Conservation (phyloP, 2,329 filamentous ascomycete species). For the Pseudopyricularia javanii region DNA sequence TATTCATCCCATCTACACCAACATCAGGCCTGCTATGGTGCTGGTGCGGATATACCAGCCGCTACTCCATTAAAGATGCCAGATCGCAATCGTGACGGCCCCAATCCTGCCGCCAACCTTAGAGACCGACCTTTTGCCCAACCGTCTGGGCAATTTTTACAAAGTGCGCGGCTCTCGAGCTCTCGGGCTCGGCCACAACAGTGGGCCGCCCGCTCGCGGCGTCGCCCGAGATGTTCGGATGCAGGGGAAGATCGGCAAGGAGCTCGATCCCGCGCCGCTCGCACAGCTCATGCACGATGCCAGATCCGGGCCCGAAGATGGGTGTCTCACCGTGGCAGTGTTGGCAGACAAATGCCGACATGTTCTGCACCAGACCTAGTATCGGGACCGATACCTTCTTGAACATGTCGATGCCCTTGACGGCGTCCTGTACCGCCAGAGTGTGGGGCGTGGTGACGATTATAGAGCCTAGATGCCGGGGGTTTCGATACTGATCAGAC, state of each 20-base stretch:
- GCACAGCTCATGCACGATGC: slow-evolving; percentile 56
- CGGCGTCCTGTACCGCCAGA: slow-evolving; percentile 79
- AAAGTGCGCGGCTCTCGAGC: slow-evolving; percentile 61
- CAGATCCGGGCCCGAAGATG: slow-evolving; percentile 55
- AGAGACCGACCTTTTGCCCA: slow-evolving; percentile 28
- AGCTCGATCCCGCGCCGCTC: slow-evolving; percentile 62
- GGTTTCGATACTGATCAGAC: neutral
- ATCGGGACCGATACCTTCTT: slow-evolving; percentile 69
- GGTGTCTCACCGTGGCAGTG: slow-evolving; percentile 62
- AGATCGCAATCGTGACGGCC: neutral
- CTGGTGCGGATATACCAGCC: too few relatives aligned
- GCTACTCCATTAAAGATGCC: too few relatives aligned
- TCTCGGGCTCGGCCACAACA: slow-evolving; percentile 73
- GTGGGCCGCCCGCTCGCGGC: slow-evolving; percentile 81
- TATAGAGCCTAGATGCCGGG: slow-evolving; percentile 46
- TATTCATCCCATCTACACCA: too few relatives aligned
- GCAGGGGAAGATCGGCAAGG: slow-evolving; percentile 78
- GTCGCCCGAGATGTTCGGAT: slow-evolving; percentile 76
- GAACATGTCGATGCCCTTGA: slow-evolving; percentile 90
- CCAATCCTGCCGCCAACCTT: neutral
- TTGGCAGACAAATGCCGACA: slow-evolving; percentile 75
- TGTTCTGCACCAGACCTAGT: slow-evolving; percentile 84
- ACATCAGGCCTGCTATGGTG: too few relatives aligned
- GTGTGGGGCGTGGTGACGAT: slow-evolving; percentile 93
- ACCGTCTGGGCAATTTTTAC: slow-evolving; percentile 52